Percentiles rank a stretch among this genome's conserved stretches.
These are phyloP conservation scores for Tuber borchii DNA, from an alignment of 495 filamentous ascomycete species.

Conservation along the genomic window DNA sequence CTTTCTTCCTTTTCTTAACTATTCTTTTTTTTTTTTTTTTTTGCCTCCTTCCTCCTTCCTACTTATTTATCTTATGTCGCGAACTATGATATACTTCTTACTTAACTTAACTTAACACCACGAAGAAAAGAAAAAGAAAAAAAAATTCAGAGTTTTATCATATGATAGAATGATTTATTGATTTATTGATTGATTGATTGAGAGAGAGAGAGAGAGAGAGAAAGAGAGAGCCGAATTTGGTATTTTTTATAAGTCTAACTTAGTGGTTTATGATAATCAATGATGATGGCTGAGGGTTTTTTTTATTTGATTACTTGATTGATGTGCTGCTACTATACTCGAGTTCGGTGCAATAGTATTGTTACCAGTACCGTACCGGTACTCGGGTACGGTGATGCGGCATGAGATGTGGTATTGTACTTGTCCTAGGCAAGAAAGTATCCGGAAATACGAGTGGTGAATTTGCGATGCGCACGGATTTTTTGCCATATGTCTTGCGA, in stretches of 20 bases:
- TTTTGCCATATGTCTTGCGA: no score
- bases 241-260: neutral
- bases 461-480: no score
- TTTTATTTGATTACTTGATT: no score
- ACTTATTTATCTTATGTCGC: no score
- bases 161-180: neutral
- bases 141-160: neutral
- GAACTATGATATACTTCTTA: neutral
- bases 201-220: neutral
- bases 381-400: neutral
- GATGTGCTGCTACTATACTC: no score
- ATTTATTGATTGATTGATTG: neutral
- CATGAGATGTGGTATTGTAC: neutral
- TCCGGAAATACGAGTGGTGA: no score
- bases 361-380: neutral
- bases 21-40: neutral
- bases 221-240: neutral
- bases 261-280: no score
- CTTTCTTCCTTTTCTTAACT: neutral
- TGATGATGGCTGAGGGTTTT: no score
- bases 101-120: neutral
- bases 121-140: neutral
- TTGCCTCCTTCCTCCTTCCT: no score
- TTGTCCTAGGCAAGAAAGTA: no score
- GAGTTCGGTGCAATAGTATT: no score